Conservation (phyloP, 208 protist species). For the Phytomonas francai region DNA sequence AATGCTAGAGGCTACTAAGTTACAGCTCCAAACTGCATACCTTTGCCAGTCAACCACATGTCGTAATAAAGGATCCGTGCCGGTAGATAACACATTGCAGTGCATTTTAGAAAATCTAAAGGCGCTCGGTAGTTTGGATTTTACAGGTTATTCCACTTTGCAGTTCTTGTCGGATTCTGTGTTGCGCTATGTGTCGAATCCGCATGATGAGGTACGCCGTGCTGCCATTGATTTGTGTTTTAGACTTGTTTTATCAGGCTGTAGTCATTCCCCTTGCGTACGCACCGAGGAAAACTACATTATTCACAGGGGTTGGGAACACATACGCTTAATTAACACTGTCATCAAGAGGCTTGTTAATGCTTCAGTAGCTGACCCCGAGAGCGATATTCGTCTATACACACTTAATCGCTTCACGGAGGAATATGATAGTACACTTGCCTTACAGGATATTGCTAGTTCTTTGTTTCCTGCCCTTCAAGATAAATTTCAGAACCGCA, state of each 20-base stretch:
- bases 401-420: constrained; percentile 67
- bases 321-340: constrained; percentile 71
- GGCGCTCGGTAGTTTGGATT: constrained; percentile 72
- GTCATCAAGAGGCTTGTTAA: constrained; percentile 73
- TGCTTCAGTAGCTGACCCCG: constrained; percentile 79
- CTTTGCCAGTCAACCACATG: neutral
- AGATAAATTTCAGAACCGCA: constrained; percentile 82
- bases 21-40: constrained; percentile 40
- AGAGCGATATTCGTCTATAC: constrained; percentile 85
- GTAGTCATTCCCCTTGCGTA: constrained; percentile 61
- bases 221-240: constrained; percentile 84
- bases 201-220: constrained; percentile 80
- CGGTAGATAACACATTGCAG: neutral
- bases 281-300: constrained; percentile 59
- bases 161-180: constrained; percentile 80
- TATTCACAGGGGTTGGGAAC: constrained; percentile 71
- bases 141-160: constrained; percentile 82
- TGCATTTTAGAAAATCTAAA: constrained; percentile 20
- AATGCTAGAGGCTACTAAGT: constrained; percentile 76
- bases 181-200: constrained; percentile 66
- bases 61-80: neutral
- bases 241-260: constrained; percentile 80
- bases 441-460: constrained; percentile 64
- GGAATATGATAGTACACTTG: constrained; percentile 68
- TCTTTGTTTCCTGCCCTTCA: constrained; percentile 73